Base-by-base conservation (phyloP, 805 yeast genomes). In the Kodamaea leandrae region DNA sequence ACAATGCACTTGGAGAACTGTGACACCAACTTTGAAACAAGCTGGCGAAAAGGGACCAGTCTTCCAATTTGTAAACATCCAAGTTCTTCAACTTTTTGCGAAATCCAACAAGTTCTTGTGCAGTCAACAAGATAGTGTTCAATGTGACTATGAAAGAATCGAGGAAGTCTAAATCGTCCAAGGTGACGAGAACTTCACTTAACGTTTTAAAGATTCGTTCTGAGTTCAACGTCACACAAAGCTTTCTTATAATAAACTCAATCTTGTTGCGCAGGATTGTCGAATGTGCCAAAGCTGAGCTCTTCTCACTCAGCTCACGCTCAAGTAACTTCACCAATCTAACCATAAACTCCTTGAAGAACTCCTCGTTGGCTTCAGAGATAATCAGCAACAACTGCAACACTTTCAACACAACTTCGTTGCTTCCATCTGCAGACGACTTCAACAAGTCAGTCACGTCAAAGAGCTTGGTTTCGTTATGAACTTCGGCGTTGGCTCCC, bases 11-110 rank as follows among this genome's bases (percentile, higher is more conserved):
- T 1, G 95, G 89, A 0, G 96, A 82, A 57, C 88, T 91, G 46
- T 83, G 83, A 49, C 95, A 82, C 99, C 99, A 93, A 43, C 95
- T 81, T 54, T 79, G 81, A 64, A 91, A 93, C 41, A 93, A 67
- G 0, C 82, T 68, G 19, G 84, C 74, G 58, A 93, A 93, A 29
- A 90, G 69, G 16, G 71, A 61, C 70, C 82, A 78, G 42, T 86
- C 93, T 26, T 77, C 80, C 17, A 68, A 48, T 26, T 76, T 73
- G 51, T 60, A 62, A 15, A 62, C 55, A 39, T 83, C 86, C n/a
- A 82, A 60, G 30, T 62, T 57, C 63, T 74, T 59, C 38, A 91
- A 66, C 52, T 84, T 78, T 43, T 76, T 78, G 39, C 99, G 76
- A 47, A 93, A 71, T 2, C 72, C 70, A 0, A 78, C 63, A 37